These are phyloP conservation scores for Candida saitoana DNA, from an alignment of 805 yeast genomes.

Conservation along the genomic window DNA sequence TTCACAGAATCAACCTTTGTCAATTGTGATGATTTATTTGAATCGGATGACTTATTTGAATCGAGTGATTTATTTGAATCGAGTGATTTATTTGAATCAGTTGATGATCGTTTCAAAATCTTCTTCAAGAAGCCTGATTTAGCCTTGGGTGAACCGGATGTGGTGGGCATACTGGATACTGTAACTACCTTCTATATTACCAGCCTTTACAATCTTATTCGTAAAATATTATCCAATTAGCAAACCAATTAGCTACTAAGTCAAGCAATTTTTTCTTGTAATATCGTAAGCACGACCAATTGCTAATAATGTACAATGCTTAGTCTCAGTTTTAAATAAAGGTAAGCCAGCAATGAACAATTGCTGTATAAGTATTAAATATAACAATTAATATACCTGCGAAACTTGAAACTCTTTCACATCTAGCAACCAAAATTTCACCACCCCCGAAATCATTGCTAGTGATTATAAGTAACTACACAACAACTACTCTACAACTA, in stretches of 20 bases:
- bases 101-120: slow-evolving; percentile 3
- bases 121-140: slow-evolving; percentile 5
- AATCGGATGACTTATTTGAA: slow-evolving; percentile 1
- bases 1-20: background rate
- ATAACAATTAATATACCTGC: background rate
- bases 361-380: too few species aligned
- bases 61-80: background rate
- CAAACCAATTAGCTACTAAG: too few species aligned
- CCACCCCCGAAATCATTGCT: background rate
- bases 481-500: too few species aligned
- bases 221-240: too few species aligned
- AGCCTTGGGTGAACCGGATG: background rate
- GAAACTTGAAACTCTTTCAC: background rate
- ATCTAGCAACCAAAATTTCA: background rate
- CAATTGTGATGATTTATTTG: background rate
- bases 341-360: too few species aligned
- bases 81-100: background rate
- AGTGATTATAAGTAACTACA: too few species aligned
- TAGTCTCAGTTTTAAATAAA: too few species aligned
- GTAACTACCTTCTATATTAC: too few species aligned
- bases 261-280: too few species aligned
- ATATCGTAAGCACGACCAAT: background rate
- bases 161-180: background rate
- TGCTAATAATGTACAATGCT: too few species aligned
- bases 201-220: too few species aligned